A percentile compares a stretch with the other conserved stretches of the same genome.
These are phyloP conservation scores for Spergularia bocconei DNA, from an alignment of 148 eudicot genomes.

Conservation along the genomic window DNA sequence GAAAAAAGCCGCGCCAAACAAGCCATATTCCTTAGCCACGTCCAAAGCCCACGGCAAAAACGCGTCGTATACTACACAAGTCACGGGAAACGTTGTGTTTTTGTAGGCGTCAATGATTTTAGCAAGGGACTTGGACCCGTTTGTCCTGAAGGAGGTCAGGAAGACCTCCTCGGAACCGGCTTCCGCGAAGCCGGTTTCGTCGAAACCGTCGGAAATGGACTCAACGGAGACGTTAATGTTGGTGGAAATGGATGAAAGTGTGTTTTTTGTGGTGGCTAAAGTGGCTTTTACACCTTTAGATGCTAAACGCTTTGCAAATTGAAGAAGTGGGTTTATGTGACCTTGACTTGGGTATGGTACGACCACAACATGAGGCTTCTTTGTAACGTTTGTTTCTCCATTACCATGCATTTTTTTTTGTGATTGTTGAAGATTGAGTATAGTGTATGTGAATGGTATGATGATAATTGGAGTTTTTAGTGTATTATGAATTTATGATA, in stretches of 20 bases:
- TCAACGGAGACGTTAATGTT: slow-evolving; percentile 34
- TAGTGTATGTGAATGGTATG: too few species aligned
- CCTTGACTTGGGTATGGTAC: slow-evolving; percentile 73
- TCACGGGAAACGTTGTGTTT: slow-evolving; percentile 30
- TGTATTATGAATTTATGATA: too few species aligned
- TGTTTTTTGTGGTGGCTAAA: slow-evolving; percentile 47
- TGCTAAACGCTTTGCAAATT: slow-evolving; percentile 63
- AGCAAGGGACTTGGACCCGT: slow-evolving; percentile 42
- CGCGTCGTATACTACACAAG: slow-evolving; percentile 53
- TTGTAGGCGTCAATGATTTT: slow-evolving; percentile 32
- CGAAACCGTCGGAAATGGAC: slow-evolving; percentile 62
- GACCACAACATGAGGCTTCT: slow-evolving; percentile 40
- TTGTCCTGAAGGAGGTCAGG: slow-evolving; percentile 35
- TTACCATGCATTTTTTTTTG: background rate
- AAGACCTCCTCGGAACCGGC: slow-evolving; percentile 30
- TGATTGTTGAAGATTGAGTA: too few species aligned
- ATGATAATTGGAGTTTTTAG: too few species aligned
- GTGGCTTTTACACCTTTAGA: slow-evolving; percentile 60
- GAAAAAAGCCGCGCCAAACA: slow-evolving; percentile 53
- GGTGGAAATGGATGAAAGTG: slow-evolving; percentile 28
- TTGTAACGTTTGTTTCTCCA: too few species aligned
- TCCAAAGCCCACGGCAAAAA: slow-evolving; percentile 71
- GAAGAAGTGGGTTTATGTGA: slow-evolving; percentile 72
- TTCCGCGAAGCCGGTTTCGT: slow-evolving; percentile 24
- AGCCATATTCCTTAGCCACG: slow-evolving; percentile 49